Evolutionary conservation across 2,329 filamentous ascomycete genomes (phyloP).

Genomic region (Cladosporium cucumerinum): DNA sequence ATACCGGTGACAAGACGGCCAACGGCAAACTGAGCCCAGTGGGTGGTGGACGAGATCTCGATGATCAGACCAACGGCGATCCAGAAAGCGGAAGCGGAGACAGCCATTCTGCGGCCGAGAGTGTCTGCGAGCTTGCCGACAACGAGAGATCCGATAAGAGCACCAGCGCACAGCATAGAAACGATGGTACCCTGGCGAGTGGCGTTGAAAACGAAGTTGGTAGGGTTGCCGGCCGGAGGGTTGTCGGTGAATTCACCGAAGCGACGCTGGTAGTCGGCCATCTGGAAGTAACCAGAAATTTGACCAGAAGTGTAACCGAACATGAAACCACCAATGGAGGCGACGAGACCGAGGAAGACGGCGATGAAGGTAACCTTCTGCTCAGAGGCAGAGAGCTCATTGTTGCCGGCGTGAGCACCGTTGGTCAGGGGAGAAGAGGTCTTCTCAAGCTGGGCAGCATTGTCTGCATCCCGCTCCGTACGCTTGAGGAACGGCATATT

Average conservation of each 20-base stretch:
- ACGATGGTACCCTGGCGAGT: constrained; percentile 40
- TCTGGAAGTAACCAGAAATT: constrained; percentile 48
- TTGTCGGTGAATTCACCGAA: constrained; percentile 46
- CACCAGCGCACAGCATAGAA: constrained; percentile 45
- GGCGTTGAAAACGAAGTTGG: constrained; percentile 35
- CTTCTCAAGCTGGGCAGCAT: constrained; percentile 33
- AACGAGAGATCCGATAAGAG: constrained; percentile 41
- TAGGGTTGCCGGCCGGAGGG: constrained; percentile 29
- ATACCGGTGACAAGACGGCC: constrained; percentile 43
- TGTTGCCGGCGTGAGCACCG: constrained; percentile 13
- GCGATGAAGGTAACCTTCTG: constrained; percentile 36
- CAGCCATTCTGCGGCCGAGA: constrained; percentile 45
- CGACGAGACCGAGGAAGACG: constrained; percentile 54
- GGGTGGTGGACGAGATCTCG: constrained; percentile 40
- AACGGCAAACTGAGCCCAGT: constrained; percentile 49
- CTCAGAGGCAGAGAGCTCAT: constrained; percentile 19
- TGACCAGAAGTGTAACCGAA: constrained; percentile 64
- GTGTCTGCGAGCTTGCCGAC: constrained; percentile 52
- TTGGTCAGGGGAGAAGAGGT: constrained; percentile 20
- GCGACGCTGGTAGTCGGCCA: constrained; percentile 53
- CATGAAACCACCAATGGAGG: constrained; percentile 55
- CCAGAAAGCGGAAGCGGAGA: constrained; percentile 48
- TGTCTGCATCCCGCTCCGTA: constrained; percentile 31
- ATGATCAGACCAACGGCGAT: constrained; percentile 44
- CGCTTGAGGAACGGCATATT: constrained; percentile 36